A percentile compares a stretch with the other conserved stretches of the same genome.
Evolutionary conservation across 2,329 filamentous ascomycete species (phyloP).

Genomic region (Hypoxylon sp.): DNA sequence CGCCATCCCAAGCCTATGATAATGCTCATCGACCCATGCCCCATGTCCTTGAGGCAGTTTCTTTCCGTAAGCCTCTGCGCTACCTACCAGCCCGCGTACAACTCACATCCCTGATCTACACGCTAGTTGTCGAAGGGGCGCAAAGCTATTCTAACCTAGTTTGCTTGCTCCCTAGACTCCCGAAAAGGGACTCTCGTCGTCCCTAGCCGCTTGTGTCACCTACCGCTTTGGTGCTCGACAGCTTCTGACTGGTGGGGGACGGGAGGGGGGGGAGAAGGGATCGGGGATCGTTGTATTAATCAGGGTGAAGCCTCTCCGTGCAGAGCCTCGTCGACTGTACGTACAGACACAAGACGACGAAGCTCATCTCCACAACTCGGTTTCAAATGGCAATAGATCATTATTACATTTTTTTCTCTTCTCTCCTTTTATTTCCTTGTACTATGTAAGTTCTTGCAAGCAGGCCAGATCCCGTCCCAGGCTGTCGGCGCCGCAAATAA

Average conservation of each 20-base stretch:
- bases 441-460: too few species aligned
- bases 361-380: not conserved
- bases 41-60: not conserved
- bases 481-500: constrained; percentile 13
- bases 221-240: constrained; percentile 21
- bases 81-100: not conserved
- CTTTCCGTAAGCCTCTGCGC: too few species aligned
- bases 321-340: not conserved
- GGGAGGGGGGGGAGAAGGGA: too few species aligned
- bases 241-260: constrained; percentile 10
- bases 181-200: constrained; percentile 11
- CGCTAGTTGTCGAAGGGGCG: too few species aligned
- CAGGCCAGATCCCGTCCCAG: constrained; percentile 22
- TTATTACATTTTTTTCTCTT: not conserved
- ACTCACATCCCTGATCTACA: too few species aligned
- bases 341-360: not conserved
- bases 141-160: constrained; percentile 5
- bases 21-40: not conserved
- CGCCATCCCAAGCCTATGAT: not conserved
- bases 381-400: not conserved
- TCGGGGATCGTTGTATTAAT: not conserved
- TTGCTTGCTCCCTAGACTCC: constrained; percentile 14
- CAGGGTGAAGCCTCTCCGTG: not conserved
- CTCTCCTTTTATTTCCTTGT: too few species aligned
- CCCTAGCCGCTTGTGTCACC: constrained; percentile 22